These are phyloP conservation scores for Musa troglodytarum DNA, from an alignment of 176 grass and related monocot genomes.

Conservation along the genomic window DNA sequence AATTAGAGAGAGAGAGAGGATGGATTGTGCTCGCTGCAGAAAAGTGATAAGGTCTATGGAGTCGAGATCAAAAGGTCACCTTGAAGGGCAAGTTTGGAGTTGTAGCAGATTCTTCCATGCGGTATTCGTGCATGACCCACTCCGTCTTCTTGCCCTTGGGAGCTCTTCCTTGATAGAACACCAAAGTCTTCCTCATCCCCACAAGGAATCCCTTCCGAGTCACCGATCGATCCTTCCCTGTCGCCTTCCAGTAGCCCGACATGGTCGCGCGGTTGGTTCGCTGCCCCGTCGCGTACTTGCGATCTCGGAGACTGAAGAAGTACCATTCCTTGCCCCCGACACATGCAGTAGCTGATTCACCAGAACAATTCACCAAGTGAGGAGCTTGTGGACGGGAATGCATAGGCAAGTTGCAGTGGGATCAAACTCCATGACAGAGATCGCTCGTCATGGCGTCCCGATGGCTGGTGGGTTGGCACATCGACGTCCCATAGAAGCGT, in stretches of 20 bases:
- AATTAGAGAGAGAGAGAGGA: no score
- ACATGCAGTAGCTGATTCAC: constrained; percentile 27
- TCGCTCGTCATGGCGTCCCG: constrained; percentile 4
- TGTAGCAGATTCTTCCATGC: constrained; percentile 36
- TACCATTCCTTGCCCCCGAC: constrained; percentile 73
- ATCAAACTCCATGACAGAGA: constrained; percentile 13
- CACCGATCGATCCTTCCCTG: constrained; percentile 63
- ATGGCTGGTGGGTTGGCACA: constrained; percentile 13
- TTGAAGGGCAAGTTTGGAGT: constrained; percentile 24
- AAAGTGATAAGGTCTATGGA: neutral
- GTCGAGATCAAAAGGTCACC: constrained; percentile 15
- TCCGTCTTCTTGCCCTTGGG: constrained; percentile 89
- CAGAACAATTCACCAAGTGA: neutral
- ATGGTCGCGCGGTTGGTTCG: constrained; percentile 65
- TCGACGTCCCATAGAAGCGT: neutral
- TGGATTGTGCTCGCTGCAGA: no score
- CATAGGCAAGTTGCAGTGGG: neutral
- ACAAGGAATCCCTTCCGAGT: constrained; percentile 23
- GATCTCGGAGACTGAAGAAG: constrained; percentile 65
- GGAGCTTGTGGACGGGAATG: neutral
- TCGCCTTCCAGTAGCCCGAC: constrained; percentile 93
- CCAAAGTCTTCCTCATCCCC: constrained; percentile 89
- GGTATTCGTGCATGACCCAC: constrained; percentile 98
- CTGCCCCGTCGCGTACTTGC: constrained; percentile 80
- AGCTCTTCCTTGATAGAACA: constrained; percentile 83